Base-by-base conservation (phyloP, 441 rosid genomes). In the Viola pubescens region DNA sequence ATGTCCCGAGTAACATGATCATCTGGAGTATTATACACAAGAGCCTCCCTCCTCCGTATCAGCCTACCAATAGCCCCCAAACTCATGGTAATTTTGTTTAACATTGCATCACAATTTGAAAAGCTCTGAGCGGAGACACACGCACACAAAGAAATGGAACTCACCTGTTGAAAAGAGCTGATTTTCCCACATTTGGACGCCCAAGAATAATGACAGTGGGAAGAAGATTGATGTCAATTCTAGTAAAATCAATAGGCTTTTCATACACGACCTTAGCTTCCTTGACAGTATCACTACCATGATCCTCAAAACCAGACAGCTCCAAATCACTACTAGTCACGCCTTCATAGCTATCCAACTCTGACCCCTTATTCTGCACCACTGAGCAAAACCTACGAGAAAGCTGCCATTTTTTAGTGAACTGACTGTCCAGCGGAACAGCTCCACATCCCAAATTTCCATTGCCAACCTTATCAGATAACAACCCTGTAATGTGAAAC, bases 1-100 rank as follows among this genome's bases (percentile, higher is more conserved):
- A 89, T 82, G 75, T 92, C 96, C 53, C 98, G 79, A 37, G 97
- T 86, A 26, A 92, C 98, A 79, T 92, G 98, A 77, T 83, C 96
- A 72, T 77, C 89, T 0, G 97, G 96, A 0, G 97, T 89, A 64
- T 92, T 86, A 77, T 80, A 89, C 38, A 87, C 97, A 13, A 92
- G 83, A 71, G 97, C 98, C 68, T 92, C 97, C 71, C 94, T 84
- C 71, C 98, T 82, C 65, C 79, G 79, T 69, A 87, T 82, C 84
- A 92, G 78, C 70, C 98, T 87, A 47, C 56, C 40, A 48, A 37
- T n/a, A 53, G 39, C 48, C 13, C 37, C 60, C 51, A 52, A 61
- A 11, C 7, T 38, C n/a, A 37, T 13, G 26, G 48, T 19, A 19
- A 67, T 37, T 13, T 11, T 19, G 6, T 48, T 44, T 26, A 26